Percentiles rank a stretch among this genome's conserved stretches.
Evolutionary conservation across 192 early-diverging fungal species (phyloP).

Genomic region (Dissophora globulifera): DNA sequence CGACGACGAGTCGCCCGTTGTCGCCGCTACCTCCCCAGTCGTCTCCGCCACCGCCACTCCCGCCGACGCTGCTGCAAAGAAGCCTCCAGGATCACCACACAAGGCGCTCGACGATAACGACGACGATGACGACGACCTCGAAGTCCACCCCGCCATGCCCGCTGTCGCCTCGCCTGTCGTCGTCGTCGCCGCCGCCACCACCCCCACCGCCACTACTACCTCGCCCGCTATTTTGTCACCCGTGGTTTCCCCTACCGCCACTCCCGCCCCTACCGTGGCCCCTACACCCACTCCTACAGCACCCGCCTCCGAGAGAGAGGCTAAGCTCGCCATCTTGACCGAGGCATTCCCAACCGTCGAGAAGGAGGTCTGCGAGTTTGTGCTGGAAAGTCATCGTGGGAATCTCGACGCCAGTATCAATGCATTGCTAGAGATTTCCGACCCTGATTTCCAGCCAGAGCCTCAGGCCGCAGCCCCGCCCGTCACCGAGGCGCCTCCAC

Average conservation of each 20-base stretch:
- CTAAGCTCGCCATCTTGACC: constrained; percentile 53
- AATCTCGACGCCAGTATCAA: constrained; percentile 61
- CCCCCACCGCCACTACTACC: not conserved
- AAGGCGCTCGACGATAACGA: no score
- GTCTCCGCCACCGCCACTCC: not conserved
- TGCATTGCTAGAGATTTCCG: constrained; percentile 61
- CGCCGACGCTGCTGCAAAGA: not conserved
- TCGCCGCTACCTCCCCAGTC: not conserved
- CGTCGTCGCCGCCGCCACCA: not conserved
- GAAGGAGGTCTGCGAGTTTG: constrained; percentile 59
- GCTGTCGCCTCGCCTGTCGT: not conserved
- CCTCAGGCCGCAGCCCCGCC: not conserved
- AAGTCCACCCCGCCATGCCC: constrained; percentile 14
- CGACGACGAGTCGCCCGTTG: not conserved
- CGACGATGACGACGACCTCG: constrained; percentile 15
- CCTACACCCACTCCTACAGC: not conserved
- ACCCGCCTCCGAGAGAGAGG: constrained; percentile 33
- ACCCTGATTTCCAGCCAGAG: constrained; percentile 63
- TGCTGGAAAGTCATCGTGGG: constrained; percentile 60
- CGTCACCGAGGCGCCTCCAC: constrained; percentile 13
- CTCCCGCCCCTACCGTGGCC: not conserved
- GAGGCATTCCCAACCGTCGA: constrained; percentile 66
- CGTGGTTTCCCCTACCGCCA: no score
- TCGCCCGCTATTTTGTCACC: no score
- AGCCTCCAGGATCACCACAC: constrained; percentile 29